Evolutionary conservation across 2,329 filamentous ascomycete species (phyloP).

Genomic region (Keithomyces neogunnii): DNA sequence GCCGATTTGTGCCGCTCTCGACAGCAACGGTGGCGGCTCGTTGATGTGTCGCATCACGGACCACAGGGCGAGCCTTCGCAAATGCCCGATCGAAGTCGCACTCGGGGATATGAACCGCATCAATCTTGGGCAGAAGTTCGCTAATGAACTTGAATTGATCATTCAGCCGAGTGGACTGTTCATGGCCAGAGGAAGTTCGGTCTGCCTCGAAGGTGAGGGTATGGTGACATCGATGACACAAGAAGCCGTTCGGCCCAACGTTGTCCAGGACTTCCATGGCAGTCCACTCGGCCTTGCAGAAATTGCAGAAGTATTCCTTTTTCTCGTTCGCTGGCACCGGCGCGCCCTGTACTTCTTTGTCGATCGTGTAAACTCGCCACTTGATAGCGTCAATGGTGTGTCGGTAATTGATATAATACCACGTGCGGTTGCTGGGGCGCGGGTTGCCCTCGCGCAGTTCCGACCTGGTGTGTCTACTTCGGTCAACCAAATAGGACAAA

Average conservation of each 20-base stretch:
- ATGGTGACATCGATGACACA: slow-evolving; percentile 70
- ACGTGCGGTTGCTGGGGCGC: slow-evolving; percentile 76
- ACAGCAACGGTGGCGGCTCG: slow-evolving; percentile 51
- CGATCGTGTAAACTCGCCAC: slow-evolving; percentile 81
- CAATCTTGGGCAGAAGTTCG: slow-evolving; percentile 67
- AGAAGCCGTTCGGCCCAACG: slow-evolving; percentile 61
- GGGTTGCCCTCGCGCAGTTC: slow-evolving; percentile 76
- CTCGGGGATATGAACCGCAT: slow-evolving; percentile 64
- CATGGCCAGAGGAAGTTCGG: slow-evolving; percentile 60
- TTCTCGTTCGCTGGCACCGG: slow-evolving; percentile 74
- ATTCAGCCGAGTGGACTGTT: slow-evolving; percentile 67
- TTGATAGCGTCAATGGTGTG: slow-evolving; percentile 94
- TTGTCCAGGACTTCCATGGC: slow-evolving; percentile 81
- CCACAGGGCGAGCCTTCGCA: slow-evolving; percentile 52
- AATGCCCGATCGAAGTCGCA: slow-evolving; percentile 66
- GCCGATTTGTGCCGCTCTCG: slow-evolving; percentile 42
- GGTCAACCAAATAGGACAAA: slow-evolving; percentile 32
- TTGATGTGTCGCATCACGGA: slow-evolving; percentile 59
- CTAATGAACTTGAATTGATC: slow-evolving; percentile 73
- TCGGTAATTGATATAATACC: slow-evolving; percentile 95
- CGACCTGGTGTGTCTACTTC: slow-evolving; percentile 48
- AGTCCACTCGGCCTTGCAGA: slow-evolving; percentile 81
- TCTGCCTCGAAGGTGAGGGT: slow-evolving; percentile 58
- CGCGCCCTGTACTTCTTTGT: slow-evolving; percentile 78
- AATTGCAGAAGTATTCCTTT: slow-evolving; percentile 81